phyloP scores from a whole-genome alignment of 768 basidiomycete genomes.

The Phlegmacium glaucopus region DNA sequence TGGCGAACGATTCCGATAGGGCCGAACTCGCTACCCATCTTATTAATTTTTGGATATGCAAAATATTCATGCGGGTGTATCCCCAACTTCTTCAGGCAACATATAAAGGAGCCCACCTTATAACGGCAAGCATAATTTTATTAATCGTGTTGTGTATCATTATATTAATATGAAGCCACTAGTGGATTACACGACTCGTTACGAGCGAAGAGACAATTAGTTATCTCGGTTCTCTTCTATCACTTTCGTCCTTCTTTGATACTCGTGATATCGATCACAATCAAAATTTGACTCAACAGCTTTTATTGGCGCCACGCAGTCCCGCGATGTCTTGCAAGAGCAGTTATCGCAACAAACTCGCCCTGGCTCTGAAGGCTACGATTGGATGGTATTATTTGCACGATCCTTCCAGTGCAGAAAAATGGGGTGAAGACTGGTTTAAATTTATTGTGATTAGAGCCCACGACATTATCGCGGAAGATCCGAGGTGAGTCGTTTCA shows the following conservation, averaged over 20 bases:
- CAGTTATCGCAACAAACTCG: slow-evolving; percentile 2
- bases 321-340: not conserved
- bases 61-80: slow-evolving; percentile 15
- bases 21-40: slow-evolving; percentile 26
- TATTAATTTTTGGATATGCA: slow-evolving; percentile 27
- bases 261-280: slow-evolving; percentile 1
- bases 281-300: not conserved
- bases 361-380: slow-evolving; percentile 14
- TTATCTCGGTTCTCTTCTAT: slow-evolving; percentile 16
- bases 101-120: slow-evolving; percentile 17
- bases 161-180: not conserved
- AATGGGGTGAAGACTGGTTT: slow-evolving; percentile 19
- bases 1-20: slow-evolving; percentile 12
- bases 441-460: slow-evolving; percentile 15
- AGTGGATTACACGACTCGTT: slow-evolving; percentile 15
- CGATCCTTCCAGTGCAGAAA: slow-evolving; percentile 12
- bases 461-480: slow-evolving; percentile 11
- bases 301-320: no score
- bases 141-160: not conserved
- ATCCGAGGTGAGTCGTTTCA: slow-evolving; percentile 4
- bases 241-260: slow-evolving; percentile 19
- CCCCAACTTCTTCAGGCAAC: slow-evolving; percentile 20
- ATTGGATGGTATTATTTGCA: slow-evolving; percentile 23
- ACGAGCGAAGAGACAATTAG: slow-evolving; percentile 17
- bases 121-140: slow-evolving; percentile 8